Percentiles rank a stretch among this genome's conserved stretches.
Evolutionary conservation across 345 rosid genomes (phyloP).

Genomic region (Moricandia arvensis): DNA sequence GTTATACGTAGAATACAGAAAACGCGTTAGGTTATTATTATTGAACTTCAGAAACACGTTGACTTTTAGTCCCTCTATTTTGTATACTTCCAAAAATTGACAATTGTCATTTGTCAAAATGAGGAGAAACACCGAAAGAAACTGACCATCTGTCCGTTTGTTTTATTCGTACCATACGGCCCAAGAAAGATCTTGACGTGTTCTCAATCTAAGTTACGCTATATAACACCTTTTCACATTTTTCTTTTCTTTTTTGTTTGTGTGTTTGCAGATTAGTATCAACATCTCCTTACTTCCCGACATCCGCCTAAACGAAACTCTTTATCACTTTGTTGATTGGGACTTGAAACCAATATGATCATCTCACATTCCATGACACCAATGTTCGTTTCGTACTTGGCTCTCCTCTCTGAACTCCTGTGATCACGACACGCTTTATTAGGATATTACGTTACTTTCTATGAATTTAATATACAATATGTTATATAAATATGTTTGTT

Average conservation of each 20-base stretch:
- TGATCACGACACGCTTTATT: neutral
- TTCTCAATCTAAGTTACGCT: neutral
- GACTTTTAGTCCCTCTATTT: neutral
- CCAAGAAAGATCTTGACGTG: neutral
- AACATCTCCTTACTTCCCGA: constrained; percentile 31
- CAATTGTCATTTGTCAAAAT: neutral
- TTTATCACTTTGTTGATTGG: neutral
- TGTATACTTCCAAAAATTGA: neutral
- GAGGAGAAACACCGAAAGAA: neutral
- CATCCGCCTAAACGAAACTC: constrained; percentile 11
- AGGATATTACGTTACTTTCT: constrained; percentile 12
- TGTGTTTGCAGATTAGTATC: constrained; percentile 34
- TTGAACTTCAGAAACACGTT: constrained; percentile 6
- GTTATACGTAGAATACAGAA: neutral
- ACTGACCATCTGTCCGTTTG: neutral
- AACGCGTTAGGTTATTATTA: neutral
- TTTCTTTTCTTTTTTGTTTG: neutral
- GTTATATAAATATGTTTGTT: neutral
- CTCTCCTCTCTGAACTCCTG: constrained; percentile 7
- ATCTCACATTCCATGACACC: neutral
- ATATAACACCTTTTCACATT: constrained; percentile 18
- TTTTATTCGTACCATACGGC: neutral
- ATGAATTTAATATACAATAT: neutral
- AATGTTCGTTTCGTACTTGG: constrained; percentile 5
- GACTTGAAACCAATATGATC: constrained; percentile 8